Percentiles rank a stretch among this genome's conserved stretches.
Evolutionary conservation across 129 eudicot genomes (phyloP).

Genomic region (Centaurea solstitialis): DNA sequence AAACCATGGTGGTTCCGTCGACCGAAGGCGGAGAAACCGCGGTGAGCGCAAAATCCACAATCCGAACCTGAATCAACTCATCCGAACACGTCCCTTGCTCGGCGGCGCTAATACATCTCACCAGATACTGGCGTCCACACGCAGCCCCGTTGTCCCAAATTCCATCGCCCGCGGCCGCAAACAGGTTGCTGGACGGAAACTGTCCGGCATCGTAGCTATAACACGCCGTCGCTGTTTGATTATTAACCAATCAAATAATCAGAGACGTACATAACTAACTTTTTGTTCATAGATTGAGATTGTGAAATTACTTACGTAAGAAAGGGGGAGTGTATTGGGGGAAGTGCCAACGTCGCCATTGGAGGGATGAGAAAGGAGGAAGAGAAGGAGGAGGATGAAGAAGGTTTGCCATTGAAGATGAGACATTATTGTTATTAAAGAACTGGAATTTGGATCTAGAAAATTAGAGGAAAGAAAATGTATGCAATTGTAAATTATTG

Average conservation of each 20-base stretch:
- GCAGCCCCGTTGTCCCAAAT: slow-evolving; percentile 85
- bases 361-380: slow-evolving; percentile 9
- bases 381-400: slow-evolving; percentile 9
- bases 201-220: slow-evolving; percentile 55
- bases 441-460: slow-evolving; percentile 1
- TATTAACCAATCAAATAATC: not conserved
- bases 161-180: slow-evolving; percentile 71
- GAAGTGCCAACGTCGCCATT: slow-evolving; percentile 58
- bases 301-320: slow-evolving; percentile 46
- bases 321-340: slow-evolving; percentile 51
- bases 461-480: not conserved
- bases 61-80: slow-evolving; percentile 49
- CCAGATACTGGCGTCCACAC: slow-evolving; percentile 69
- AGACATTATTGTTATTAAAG: not conserved
- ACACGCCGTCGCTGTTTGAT: slow-evolving; percentile 55
- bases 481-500: not conserved
- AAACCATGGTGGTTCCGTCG: slow-evolving; percentile 47
- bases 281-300: not conserved
- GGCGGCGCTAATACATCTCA: slow-evolving; percentile 59
- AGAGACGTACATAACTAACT: too few relatives aligned
- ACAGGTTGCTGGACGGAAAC: slow-evolving; percentile 65
- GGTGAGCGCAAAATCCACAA: slow-evolving; percentile 44
- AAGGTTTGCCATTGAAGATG: slow-evolving; percentile 12
- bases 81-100: slow-evolving; percentile 20
- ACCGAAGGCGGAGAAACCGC: slow-evolving; percentile 28